Evolutionary conservation across 345 rosid genomes (phyloP).

Genomic region (Bruguiera parviflora): DNA sequence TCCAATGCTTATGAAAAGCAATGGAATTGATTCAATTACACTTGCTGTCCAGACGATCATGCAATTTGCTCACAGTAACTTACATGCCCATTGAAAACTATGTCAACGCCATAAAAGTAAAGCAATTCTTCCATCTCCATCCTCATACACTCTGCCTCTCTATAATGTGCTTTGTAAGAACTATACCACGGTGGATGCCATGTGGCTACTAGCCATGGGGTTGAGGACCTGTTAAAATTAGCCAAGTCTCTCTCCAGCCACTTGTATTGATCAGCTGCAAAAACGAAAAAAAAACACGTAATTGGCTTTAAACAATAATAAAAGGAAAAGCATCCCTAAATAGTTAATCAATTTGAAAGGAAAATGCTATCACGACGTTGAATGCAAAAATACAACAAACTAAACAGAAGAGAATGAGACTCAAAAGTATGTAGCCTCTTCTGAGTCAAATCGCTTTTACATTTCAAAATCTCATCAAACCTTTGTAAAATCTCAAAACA

Average conservation of each 20-base stretch:
- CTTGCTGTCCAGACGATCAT: too few relatives aligned
- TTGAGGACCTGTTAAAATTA: conserved; percentile 52
- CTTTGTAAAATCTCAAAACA: background rate
- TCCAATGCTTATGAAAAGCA: background rate
- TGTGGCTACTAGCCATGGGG: conserved; percentile 84
- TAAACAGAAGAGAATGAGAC: too few relatives aligned
- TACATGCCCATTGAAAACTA: conserved; percentile 88
- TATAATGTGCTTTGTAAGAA: conserved; percentile 69
- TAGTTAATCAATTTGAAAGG: background rate
- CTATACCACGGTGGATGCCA: conserved; percentile 95
- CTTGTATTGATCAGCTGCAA: conserved; percentile 66
- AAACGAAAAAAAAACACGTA: conserved; percentile 4
- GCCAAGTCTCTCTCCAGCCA: conserved; percentile 78
- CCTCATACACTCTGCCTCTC: conserved; percentile 90
- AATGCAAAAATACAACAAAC: background rate
- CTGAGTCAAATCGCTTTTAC: background rate
- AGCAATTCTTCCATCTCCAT: conserved; percentile 76
- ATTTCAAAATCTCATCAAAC: background rate
- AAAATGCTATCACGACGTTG: background rate
- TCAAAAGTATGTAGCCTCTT: too few relatives aligned
- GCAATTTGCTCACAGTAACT: conserved; percentile 11
- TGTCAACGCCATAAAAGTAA: conserved; percentile 56
- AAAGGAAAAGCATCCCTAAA: background rate
- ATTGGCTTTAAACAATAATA: background rate
- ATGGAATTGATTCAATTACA: background rate